A percentile compares a stretch with the other conserved stretches of the same genome.
phyloP scores from a whole-genome alignment of 495 filamentous ascomycete genomes.

The Neurospora sp. region DNA sequence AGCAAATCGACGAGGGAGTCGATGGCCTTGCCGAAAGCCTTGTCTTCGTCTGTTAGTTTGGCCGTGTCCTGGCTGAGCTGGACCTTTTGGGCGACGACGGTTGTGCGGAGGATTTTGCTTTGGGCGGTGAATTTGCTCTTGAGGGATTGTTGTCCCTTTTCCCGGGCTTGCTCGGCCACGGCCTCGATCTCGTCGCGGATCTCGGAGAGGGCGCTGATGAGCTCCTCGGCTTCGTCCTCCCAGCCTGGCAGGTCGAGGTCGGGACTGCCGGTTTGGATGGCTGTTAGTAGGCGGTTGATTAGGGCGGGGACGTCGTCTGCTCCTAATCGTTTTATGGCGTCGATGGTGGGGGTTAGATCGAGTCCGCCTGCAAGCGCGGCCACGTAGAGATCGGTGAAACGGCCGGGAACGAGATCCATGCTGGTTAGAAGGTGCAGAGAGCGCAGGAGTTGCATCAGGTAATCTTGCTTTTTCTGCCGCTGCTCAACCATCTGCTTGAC shows the following conservation, averaged over 20 bases:
- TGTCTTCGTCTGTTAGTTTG: constrained; percentile 61
- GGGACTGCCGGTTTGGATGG: constrained; percentile 28
- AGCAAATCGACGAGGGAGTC: constrained; percentile 50
- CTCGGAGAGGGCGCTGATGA: constrained; percentile 23
- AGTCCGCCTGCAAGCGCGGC: constrained; percentile 27
- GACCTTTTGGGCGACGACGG: constrained; percentile 79
- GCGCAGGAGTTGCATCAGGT: constrained; percentile 18
- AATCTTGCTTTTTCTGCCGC: constrained; percentile 8
- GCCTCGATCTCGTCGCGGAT: constrained; percentile 30
- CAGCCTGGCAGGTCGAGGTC: constrained; percentile 24
- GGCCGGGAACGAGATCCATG: constrained; percentile 3
- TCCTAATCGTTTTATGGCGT: constrained; percentile 30
- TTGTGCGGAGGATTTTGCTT: constrained; percentile 65
- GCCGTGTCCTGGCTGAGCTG: constrained; percentile 75
- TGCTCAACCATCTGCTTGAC: constrained; percentile 15
- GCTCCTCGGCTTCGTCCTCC: constrained; percentile 25
- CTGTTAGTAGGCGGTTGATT: constrained; percentile 18
- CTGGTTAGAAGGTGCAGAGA: constrained; percentile 16
- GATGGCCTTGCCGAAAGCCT: constrained; percentile 65
- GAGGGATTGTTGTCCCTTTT: constrained; percentile 37
- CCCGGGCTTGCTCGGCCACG: constrained; percentile 30
- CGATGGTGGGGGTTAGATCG: constrained; percentile 17
- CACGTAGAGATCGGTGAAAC: constrained; percentile 32
- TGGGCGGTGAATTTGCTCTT: constrained; percentile 66
- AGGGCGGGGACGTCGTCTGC: constrained; percentile 32